Percentiles rank a stretch among this genome's conserved stretches.
phyloP scores from a whole-genome alignment of 768 basidiomycete species.

The Amanita thiersii region DNA sequence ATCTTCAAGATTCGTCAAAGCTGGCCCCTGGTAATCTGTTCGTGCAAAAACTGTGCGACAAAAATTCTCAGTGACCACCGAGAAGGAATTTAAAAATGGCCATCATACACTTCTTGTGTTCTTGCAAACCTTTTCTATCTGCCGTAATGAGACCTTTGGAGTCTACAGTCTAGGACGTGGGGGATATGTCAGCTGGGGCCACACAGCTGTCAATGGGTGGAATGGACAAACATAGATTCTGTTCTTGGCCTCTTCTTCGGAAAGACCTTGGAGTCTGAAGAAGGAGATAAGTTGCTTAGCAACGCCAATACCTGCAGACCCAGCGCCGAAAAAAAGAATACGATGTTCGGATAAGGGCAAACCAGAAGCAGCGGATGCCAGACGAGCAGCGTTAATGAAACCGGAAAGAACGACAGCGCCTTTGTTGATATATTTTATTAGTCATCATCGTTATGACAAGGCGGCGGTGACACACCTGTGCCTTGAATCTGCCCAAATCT shows the following conservation, averaged over 20 bases:
- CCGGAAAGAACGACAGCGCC: slow-evolving; percentile 72
- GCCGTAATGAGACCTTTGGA: slow-evolving; percentile 72
- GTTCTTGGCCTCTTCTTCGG: slow-evolving; percentile 55
- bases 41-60: slow-evolving; percentile 57
- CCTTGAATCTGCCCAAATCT: slow-evolving; percentile 46
- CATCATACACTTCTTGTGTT: slow-evolving; percentile 63
- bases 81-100: background rate
- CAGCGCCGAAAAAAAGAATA: slow-evolving; percentile 88
- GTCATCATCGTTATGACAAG: slow-evolving; percentile 5
- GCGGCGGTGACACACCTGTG: slow-evolving; percentile 30
- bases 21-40: slow-evolving; percentile 56
- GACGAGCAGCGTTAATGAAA: slow-evolving; percentile 63
- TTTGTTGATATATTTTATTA: slow-evolving; percentile 13
- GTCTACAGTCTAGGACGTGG: slow-evolving; percentile 49
- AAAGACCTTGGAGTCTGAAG: slow-evolving; percentile 63
- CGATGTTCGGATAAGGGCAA: slow-evolving; percentile 61
- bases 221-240: slow-evolving; percentile 51
- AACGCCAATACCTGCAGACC: slow-evolving; percentile 84
- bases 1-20: slow-evolving; percentile 50
- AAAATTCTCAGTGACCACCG: slow-evolving; percentile 34
- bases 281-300: slow-evolving; percentile 78
- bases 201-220: background rate
- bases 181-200: slow-evolving; percentile 5
- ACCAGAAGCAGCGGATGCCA: slow-evolving; percentile 46
- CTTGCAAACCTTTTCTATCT: slow-evolving; percentile 56